Base-by-base conservation (phyloP, 2,329 filamentous ascomycete genomes). In the Rachicladosporium sp. region DNA sequence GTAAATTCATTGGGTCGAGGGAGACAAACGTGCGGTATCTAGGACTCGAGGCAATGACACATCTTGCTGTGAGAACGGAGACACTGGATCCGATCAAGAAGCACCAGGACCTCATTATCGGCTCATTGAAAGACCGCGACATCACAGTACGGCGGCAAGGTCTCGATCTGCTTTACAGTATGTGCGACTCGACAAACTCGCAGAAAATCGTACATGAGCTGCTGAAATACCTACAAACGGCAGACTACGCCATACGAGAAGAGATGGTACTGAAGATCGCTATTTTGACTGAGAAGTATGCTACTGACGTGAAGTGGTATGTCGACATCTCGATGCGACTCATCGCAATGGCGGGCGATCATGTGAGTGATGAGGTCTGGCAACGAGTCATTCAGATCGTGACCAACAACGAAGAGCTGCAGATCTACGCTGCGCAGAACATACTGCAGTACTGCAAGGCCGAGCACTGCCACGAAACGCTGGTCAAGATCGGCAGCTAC, bases 181-280 rank as follows among this genome's bases (percentile, higher is more conserved):
- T 98, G 91, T 98, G 93, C 60, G 91, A 98, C 62, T 76, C 83
- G 29, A 80, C 80, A n/a, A 98, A 98, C 61, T 87, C 91, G 6
- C 82, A 85, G 48, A 80, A 85, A 7, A 93, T 98, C 49, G 91
- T 98, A 31, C 82, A 83, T 43, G 91, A 98, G 65, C 77, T 98
- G 37, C 66, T 98, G 38, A 85, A 89, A 50, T 96, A 95, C 61
- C 74, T 98, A 6, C 89, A 95, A 56, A 94, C 86, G 41, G 91
- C 91, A 35, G 91, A 98, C 61, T 98, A 94, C 60, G 89, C 89
- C 4, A 95, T 98, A 53, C 78, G 93, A 47, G 93, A 98, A 65
- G 91, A 98, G 62, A 98, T 98, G 91, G 91, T 96, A 3, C 70
- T 98, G 46, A 98, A 98, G 66, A 94, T 98, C 62, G 91, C 91